Evolutionary conservation across 1,284 basidiomycete genomes (phyloP).

Genomic region (Cutaneotrichosporon sp.): DNA sequence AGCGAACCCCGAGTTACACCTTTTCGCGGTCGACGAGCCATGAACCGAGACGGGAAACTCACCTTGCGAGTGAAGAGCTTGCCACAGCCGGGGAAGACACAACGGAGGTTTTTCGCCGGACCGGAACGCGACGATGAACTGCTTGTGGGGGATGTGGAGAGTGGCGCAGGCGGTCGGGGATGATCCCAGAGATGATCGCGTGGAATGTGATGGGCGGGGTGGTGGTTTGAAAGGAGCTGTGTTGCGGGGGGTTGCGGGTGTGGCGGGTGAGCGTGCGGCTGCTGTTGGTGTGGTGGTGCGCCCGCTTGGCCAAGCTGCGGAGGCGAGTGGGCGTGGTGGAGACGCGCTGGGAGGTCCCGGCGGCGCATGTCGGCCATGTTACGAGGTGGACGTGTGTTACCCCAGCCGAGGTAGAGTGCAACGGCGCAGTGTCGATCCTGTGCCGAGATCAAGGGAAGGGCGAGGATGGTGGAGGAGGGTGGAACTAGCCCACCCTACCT

Average conservation of each 20-base stretch:
- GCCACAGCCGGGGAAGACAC: slow-evolving; percentile 32
- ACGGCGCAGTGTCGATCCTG: background rate
- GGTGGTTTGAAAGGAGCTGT: background rate
- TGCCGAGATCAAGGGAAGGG: background rate
- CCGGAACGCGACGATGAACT: background rate
- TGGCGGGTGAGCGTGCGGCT: background rate
- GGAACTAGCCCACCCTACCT: background rate
- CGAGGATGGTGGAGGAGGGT: background rate
- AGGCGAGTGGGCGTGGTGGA: background rate
- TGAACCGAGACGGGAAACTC: slow-evolving; percentile 14
- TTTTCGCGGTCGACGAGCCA: background rate
- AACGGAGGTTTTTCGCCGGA: slow-evolving; percentile 17
- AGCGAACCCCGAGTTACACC: background rate
- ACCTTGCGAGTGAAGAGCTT: slow-evolving; percentile 48
- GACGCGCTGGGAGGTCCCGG: background rate
- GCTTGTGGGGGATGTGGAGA: background rate
- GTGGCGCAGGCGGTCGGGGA: background rate
- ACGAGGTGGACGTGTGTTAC: background rate
- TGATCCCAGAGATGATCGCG: background rate
- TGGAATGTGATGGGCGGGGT: background rate
- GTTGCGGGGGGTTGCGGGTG: background rate
- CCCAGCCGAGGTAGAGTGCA: background rate
- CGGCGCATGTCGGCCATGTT: background rate
- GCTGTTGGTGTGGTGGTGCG: background rate
- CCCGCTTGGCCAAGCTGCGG: background rate